phyloP scores from a whole-genome alignment of 78 protist species.

The Mantamonas sphyraenae region DNA sequence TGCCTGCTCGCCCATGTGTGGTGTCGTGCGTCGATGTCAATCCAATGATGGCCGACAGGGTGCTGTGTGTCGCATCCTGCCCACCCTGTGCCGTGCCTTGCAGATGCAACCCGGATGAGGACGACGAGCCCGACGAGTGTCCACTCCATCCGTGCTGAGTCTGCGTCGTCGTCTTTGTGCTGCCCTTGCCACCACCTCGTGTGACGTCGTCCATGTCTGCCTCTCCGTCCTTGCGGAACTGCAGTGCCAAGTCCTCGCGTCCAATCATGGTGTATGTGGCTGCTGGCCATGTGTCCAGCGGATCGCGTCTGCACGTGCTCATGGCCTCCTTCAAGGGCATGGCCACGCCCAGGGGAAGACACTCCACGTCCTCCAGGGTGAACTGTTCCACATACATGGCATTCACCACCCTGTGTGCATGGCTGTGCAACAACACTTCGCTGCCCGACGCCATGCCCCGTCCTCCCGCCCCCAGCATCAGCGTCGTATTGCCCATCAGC shows the following conservation, averaged over 20 bases:
- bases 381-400: background rate
- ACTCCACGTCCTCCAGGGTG: background rate
- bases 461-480: background rate
- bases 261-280: constrained; percentile 6
- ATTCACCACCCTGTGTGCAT: background rate
- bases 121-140: background rate
- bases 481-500: background rate
- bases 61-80: background rate
- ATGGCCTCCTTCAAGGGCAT: constrained; percentile 16
- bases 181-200: background rate
- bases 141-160: background rate
- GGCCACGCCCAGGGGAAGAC: constrained; percentile 15
- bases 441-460: background rate
- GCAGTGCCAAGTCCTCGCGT: constrained; percentile 11
- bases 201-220: background rate
- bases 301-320: background rate
- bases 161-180: background rate
- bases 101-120: background rate
- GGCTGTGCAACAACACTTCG: background rate
- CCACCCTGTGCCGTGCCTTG: background rate
- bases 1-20: background rate
- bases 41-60: background rate
- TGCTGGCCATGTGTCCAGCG: constrained; percentile 5
- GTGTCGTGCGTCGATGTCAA: background rate
- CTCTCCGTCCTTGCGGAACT: background rate